These are phyloP conservation scores for Metrosideros polymorpha DNA, from an alignment of 441 rosid species.

Conservation along the genomic window DNA sequence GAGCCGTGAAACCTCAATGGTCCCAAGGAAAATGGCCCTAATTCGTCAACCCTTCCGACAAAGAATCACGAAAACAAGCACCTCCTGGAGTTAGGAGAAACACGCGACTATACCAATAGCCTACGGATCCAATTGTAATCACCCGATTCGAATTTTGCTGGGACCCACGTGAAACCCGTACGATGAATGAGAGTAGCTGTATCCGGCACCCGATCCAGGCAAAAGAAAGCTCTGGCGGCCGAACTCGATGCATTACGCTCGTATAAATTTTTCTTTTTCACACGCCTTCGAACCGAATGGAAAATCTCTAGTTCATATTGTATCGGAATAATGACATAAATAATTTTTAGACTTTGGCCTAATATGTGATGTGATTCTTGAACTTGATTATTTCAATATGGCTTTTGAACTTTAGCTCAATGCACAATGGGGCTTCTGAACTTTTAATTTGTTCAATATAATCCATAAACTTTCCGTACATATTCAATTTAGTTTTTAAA, in stretches of 20 bases:
- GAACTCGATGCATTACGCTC: rapidly evolving
- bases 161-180: rapidly evolving
- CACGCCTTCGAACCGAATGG: rapidly evolving
- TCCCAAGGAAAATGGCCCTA: rapidly evolving
- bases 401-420: no score
- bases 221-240: neutral
- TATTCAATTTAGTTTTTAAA: no score
- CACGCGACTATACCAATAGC: neutral
- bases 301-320: no score
- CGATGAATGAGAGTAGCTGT: neutral
- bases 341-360: no score
- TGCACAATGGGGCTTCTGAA: no score
- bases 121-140: neutral
- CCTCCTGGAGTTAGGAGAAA: rapidly evolving
- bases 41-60: neutral
- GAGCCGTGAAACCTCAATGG: neutral
- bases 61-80: no score
- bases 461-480: no score
- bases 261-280: no score
- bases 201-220: rapidly evolving
- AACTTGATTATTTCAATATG: no score
- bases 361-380: no score
- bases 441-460: no score
- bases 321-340: no score
- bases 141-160: rapidly evolving